A percentile compares a stretch with the other conserved stretches of the same genome.
Conservation (phyloP, 371 early-diverging fungal species). For the Encephalitozoon cuniculi region DNA sequence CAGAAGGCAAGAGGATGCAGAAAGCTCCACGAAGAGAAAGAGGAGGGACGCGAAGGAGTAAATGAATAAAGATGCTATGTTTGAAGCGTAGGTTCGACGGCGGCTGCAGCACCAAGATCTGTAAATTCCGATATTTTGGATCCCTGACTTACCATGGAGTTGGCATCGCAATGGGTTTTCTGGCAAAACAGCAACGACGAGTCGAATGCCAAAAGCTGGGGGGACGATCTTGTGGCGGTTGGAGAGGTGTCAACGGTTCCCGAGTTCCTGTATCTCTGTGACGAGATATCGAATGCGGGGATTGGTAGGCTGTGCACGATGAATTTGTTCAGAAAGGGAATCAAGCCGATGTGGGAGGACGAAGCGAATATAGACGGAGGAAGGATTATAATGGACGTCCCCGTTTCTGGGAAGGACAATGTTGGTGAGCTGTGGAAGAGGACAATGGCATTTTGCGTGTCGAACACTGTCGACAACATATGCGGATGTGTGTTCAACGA, state of each 20-base stretch:
- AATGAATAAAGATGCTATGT: neutral
- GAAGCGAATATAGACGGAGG: conserved; percentile 84
- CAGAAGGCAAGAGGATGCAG: neutral
- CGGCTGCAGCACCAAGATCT: neutral
- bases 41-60: neutral
- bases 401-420: neutral
- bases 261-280: conserved; percentile 74
- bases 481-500: conserved; percentile 72
- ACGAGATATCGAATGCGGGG: conserved; percentile 74
- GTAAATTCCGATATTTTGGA: conserved; percentile 13
- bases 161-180: conserved; percentile 22
- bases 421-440: conserved; percentile 45
- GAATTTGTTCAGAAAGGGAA: conserved; percentile 84
- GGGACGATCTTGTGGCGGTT: conserved; percentile 72
- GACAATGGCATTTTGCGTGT: conserved; percentile 79
- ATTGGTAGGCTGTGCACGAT: conserved; percentile 77
- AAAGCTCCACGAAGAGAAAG: neutral
- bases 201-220: conserved; percentile 69
- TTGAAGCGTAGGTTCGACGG: neutral
- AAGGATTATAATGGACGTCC: conserved; percentile 75
- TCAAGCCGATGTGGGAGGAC: conserved; percentile 99
- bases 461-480: conserved; percentile 72
- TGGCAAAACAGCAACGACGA: conserved; percentile 58
- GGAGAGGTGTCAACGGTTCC: conserved; percentile 76
- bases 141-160: conserved; percentile 4